Base-by-base conservation (phyloP, 1,284 basidiomycete species). In the Pterula multifida region DNA sequence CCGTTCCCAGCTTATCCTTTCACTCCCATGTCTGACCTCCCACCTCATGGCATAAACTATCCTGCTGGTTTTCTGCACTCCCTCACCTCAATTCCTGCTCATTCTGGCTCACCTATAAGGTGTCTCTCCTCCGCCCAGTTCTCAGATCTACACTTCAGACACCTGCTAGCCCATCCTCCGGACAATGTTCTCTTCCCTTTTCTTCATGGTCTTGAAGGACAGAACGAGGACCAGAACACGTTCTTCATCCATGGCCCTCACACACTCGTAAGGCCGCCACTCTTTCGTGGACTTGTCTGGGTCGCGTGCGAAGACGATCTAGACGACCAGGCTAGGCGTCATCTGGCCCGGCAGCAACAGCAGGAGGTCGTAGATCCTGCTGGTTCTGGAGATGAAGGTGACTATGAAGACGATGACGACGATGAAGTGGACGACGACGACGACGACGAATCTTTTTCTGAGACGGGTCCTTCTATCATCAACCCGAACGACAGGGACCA, bases 171-270 rank as follows among this genome's bases (percentile, higher is more conserved):
- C 2, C 82, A 88, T 62, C 77, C 85, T 2, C 82, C 84, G 1
- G 88, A 90, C 68, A 69, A 72, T 46, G 73, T 85, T 59, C 74
- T 93, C 59, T 88, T 91, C 64, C 84, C 90, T 24, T 88, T 93
- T 71, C 65, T 89, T 49, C 81, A 90, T 62, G 81, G 88, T 52
- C 71, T 94, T 61, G 88, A 91, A 59, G 82, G 85, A 56, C 73
- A 81, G 54, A 87, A 88, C 61, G 65, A 75, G 23, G 76, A 79
- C 0, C 88, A 90, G 67, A 85, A 84, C 61, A 69, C 73, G 26
- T 91, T 91, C 70, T 91, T 90, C 61, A 72, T 47, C 23, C 26
- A 11, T 47, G 45, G 22, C 4, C 23, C 23, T 19, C 4, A 47
- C 23, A 24, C 13, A 3, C 21, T 47, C 24, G 45, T 47, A 9